Evolutionary conservation across 1,139 yeast species (phyloP), one percentile per base, ranked within the genome.

Genomic region (Taphrina sp.): DNA sequence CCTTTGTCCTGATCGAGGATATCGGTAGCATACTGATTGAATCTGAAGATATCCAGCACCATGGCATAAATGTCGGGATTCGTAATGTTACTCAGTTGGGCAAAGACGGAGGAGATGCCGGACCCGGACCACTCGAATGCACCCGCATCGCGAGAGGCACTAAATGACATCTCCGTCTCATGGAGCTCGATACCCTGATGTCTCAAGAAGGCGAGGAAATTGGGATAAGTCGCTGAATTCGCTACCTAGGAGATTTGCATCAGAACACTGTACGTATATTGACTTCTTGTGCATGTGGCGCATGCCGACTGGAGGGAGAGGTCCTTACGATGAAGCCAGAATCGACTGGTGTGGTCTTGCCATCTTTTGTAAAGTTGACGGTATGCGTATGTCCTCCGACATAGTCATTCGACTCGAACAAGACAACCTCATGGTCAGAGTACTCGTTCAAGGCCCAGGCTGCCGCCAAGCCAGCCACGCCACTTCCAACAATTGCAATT

Each of bases 401-500:
- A 24, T 44, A 44, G 23, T 52, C 38, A 28, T 34, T 44, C 5
- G 56, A 17, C 23, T 52, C 56, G 26, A 42, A 52, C 5, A 52
- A 24, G 1, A 35, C 29, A 7, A 43, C 56, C 7, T 42, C 51
- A 22, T 52, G 56, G 31, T 42, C 49, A 5, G 56, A 52, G 33
- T 42, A 26, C 31, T 52, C 56, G 29, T 52, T 52, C 20, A 52
- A 38, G 2, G 56, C 56, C 56, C 56, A 52, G 12, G 56, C 34
- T 3, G 56, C 51, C 16, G 58, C 26, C 8, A 56, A 19, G n/a
- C 61, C 61, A 0, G 60, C 19, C 26, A 58, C 54, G 17, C 61
- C 61, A 20, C 57, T 22, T 8, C 61, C 61, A 14, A 58, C 51
- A 8, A 58, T 38, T n/a, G 59, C 59, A 16, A 53, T 43, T 12